Percentiles rank a stretch among this genome's conserved stretches.
These are phyloP conservation scores for Daldinia bambusicola DNA, from an alignment of 495 filamentous ascomycete species.

Conservation along the genomic window DNA sequence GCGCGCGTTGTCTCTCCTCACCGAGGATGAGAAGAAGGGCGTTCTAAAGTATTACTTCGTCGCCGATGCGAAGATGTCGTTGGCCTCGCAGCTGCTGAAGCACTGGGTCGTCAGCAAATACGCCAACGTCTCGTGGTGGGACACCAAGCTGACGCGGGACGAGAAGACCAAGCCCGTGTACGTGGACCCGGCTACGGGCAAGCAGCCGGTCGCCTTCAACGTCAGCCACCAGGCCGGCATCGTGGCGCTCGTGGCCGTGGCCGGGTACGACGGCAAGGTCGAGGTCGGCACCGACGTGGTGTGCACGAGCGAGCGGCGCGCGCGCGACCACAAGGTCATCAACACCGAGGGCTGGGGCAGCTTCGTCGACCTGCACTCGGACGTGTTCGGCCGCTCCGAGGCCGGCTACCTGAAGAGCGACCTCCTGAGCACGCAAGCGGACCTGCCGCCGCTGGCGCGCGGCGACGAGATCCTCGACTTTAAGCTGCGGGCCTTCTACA, in stretches of 20 bases:
- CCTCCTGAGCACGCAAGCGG: slow-evolving; percentile 39
- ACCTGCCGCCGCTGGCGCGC: slow-evolving; percentile 30
- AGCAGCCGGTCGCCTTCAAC: slow-evolving; percentile 76
- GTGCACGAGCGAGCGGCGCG: slow-evolving; percentile 74
- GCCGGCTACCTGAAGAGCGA: slow-evolving; percentile 52
- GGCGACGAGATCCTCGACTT: slow-evolving; percentile 45
- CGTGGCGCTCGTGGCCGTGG: slow-evolving; percentile 65
- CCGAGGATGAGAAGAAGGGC: slow-evolving; percentile 58
- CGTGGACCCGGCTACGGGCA: slow-evolving; percentile 42
- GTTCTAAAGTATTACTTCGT: slow-evolving; percentile 69
- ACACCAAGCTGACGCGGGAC: slow-evolving; percentile 68
- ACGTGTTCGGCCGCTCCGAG: slow-evolving; percentile 71
- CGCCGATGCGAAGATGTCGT: slow-evolving; percentile 72
- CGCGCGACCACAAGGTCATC: slow-evolving; percentile 60
- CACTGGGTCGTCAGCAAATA: slow-evolving; percentile 74
- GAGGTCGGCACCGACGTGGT: slow-evolving; percentile 77
- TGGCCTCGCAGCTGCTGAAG: slow-evolving; percentile 84
- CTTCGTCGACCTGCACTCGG: slow-evolving; percentile 82
- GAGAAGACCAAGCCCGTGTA: slow-evolving; percentile 71
- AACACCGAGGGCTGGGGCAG: slow-evolving; percentile 64
- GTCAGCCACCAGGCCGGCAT: slow-evolving; percentile 88
- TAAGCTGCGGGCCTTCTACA: slow-evolving; percentile 79
- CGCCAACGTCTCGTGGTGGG: slow-evolving; percentile 71
- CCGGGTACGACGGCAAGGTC: slow-evolving; percentile 47
- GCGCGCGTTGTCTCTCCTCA: slow-evolving; percentile 67